Base-by-base conservation (phyloP, 225 moss, liverwort and hornwort genomes). In the Polytrichum formosum region DNA sequence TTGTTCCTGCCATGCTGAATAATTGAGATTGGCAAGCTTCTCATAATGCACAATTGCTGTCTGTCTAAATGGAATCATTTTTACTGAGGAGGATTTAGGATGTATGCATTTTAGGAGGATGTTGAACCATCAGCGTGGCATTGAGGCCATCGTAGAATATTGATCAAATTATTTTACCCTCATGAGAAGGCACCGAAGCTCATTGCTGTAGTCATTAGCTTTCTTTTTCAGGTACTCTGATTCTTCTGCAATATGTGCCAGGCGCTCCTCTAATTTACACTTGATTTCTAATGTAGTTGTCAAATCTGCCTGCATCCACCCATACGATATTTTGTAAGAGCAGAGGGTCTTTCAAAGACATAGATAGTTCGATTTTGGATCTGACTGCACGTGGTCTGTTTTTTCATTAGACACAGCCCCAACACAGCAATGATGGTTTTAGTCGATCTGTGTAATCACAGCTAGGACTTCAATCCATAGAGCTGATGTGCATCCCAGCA, bases 151-250 rank as follows among this genome's bases (percentile, higher is more conserved):
- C 46, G 13, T 46, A 46, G 13, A 16, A 46, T 16, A 58, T 8
- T 20, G n/a, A 58, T 58, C 20, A 19, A 53, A 31, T 65, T 23
- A 8, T 10, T 65, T 78, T 66, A 94, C 97, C 91, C 90, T 97
- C 20, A 73, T 55, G 62, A 91, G 73, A 55, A 97, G 67, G 55
- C 83, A 76, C 75, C 76, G 78, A 70, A 97, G 89, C 77, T 97
- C 97, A 55, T 87, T 76, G 76, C 92, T 91, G 53, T 92, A 97
- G 61, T 92, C 92, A 53, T 94, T 83, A 81, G 92, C 94, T 82
- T 91, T 89, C 76, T 76, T 83, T 73, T 79, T 91, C 72, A 97
- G 66, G 55, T 84, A 87, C 69, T 86, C 80, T 68, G 92, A 84
- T 78, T 97, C 97, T 56, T 89, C 83, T 1, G 90, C 83, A 65